Evolutionary conservation across 495 filamentous ascomycete genomes (phyloP), one percentile per base, ranked within the genome.

Genomic region (Chaetomidium leptoderma): DNA sequence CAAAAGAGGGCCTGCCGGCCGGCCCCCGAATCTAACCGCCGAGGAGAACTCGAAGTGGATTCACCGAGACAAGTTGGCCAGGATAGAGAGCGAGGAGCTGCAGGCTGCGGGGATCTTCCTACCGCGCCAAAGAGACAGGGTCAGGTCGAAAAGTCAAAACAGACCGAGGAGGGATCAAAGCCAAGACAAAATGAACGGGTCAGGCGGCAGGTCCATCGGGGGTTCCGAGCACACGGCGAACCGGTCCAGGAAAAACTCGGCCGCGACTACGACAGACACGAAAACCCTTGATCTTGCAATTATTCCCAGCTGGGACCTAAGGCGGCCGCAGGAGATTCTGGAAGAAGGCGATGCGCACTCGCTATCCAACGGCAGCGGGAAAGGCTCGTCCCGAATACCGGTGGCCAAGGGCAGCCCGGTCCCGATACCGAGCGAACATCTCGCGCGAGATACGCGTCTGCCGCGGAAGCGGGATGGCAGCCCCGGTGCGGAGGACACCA

Each of bases 71-170:
- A 98, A 97, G 72, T 73, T 98, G 45, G 92, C 90, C 32, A 81
- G 83, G 67, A 98, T 98, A 63, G 93, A 98, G 76, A 96, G 80
- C 65, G 81, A 90, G 70, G 93, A 98, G 70, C 76, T 97, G 60
- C 89, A 95, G 63, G 90, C 89, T 66, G 91, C 91, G 4, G 91
- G 90, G 8, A 84, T 92, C 57, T 73, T 83, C 35, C 75, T 91
- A 24, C 83, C 86, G 11, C 84, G 81, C 36, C 78, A 83, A 45
- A 81, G 86, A 44, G 69, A 68, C 32, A 63, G 68, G 21, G 47
- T 60, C 14, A 60, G 68, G 42, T 70, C 68, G 14, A 62, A 69
- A 75, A 60, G 78, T 74, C 58, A 83, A 71, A 49, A 75, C 74
- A 37, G 83, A 77, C 60, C 77, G 78, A 72, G 83, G 82, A 58